phyloP scores from a whole-genome alignment of 495 filamentous ascomycete species.

The Amniculicola lignicola region DNA sequence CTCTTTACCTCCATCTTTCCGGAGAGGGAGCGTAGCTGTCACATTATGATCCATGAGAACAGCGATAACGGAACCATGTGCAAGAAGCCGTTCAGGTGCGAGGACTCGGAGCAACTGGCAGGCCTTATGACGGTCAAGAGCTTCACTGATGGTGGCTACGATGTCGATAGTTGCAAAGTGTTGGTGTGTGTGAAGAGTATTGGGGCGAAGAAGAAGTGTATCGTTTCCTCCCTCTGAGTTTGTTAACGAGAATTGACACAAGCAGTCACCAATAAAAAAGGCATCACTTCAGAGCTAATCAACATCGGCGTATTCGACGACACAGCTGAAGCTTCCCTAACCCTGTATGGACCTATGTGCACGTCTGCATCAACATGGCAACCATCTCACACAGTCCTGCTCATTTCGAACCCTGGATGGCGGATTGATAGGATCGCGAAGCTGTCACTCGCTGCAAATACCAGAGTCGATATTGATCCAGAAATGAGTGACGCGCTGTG shows the following conservation, averaged over 20 bases:
- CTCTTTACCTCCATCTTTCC: constrained; percentile 52
- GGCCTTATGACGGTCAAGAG: constrained; percentile 55
- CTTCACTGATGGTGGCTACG: constrained; percentile 53
- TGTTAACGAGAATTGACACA: not conserved
- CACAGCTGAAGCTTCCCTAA: constrained; percentile 52
- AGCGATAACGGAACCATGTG: constrained; percentile 44
- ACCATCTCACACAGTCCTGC: constrained; percentile 53
- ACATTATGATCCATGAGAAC: constrained; percentile 53
- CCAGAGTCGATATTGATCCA: constrained; percentile 59
- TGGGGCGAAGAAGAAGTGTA: constrained; percentile 48
- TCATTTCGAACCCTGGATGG: constrained; percentile 54
- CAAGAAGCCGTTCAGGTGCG: constrained; percentile 48
- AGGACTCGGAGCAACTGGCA: constrained; percentile 39
- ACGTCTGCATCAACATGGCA: constrained; percentile 52
- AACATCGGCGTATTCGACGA: constrained; percentile 60
- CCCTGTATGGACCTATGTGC: constrained; percentile 53
- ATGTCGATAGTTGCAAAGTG: constrained; percentile 48
- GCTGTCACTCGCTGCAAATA: constrained; percentile 47
- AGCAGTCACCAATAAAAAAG: constrained; percentile 49
- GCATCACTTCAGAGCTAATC: constrained; percentile 44
- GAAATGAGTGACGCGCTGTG: constrained; percentile 55
- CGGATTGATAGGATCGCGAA: constrained; percentile 38
- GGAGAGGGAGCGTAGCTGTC: constrained; percentile 49
- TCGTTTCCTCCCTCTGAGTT: not conserved
- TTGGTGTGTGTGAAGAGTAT: constrained; percentile 58